Evolutionary conservation across 2,329 filamentous ascomycete genomes (phyloP).

Genomic region (Gaeumannomyces sp.): DNA sequence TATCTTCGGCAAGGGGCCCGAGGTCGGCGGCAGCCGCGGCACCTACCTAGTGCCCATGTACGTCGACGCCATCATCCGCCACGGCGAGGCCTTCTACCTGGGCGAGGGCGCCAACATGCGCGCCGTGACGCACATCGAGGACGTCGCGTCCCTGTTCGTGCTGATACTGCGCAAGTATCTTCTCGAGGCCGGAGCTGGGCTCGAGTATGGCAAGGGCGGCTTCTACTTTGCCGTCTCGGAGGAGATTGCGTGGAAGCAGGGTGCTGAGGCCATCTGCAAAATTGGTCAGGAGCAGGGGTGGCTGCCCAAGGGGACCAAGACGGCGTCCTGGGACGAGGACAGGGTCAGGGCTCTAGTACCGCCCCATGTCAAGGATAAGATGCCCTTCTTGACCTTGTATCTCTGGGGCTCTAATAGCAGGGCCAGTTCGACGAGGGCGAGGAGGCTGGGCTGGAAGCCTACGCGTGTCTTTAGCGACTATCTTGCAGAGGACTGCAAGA

Average conservation of each 20-base stretch:
- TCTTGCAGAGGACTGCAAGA: conserved; percentile 13
- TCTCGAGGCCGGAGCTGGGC: conserved; percentile 1
- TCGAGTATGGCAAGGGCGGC: conserved; percentile 5
- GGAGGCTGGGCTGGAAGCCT: conserved; percentile 7
- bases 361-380: not conserved
- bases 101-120: conserved; percentile 6
- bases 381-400: not conserved
- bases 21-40: not conserved
- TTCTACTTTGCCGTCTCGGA: conserved; percentile 6
- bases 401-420: conserved; percentile 8
- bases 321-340: conserved; percentile 5
- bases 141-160: conserved; percentile 5
- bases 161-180: conserved; percentile 5
- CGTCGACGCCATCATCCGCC: conserved; percentile 3
- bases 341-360: not conserved
- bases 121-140: conserved; percentile 9
- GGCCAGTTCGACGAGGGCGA: conserved; percentile 2
- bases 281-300: conserved; percentile 10
- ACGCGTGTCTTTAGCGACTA: conserved; percentile 19
- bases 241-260: conserved; percentile 5
- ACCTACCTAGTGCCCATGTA: conserved; percentile 7
- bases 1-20: conserved; percentile 7
- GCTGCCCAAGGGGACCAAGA: not conserved
- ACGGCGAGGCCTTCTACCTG: conserved; percentile 8
- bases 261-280: conserved; percentile 4